Conservation (phyloP, 2,329 filamentous ascomycete species). For the Passalora sequoiae region DNA sequence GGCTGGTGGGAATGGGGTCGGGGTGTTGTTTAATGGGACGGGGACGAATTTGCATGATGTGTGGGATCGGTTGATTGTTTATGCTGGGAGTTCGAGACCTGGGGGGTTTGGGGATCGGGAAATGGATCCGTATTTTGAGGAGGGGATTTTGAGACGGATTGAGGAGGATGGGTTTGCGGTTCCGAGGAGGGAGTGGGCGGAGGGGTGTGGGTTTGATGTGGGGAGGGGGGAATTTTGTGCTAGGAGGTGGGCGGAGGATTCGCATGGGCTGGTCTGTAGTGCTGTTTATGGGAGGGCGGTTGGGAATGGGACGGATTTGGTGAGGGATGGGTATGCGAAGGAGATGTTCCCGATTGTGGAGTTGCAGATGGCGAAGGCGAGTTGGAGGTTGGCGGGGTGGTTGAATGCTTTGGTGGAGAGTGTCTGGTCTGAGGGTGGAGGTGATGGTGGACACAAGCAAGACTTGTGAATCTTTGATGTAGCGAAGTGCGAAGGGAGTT, state of each 20-base stretch:
- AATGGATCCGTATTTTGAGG: conserved; percentile 35
- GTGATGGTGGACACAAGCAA: too few relatives aligned
- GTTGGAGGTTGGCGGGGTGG: conserved; percentile 37
- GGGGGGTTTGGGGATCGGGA: conserved; percentile 33
- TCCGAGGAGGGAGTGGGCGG: conserved; percentile 34
- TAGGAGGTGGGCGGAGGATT: conserved; percentile 36
- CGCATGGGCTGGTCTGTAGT: conserved; percentile 38
- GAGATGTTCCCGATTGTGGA: conserved; percentile 39
- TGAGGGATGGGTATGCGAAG: conserved; percentile 35
- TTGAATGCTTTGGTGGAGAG: conserved; percentile 33
- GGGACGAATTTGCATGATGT: conserved; percentile 38
- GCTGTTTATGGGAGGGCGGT: conserved; percentile 34
- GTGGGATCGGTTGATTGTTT: conserved; percentile 39
- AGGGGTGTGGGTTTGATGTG: conserved; percentile 24
- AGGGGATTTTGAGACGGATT: conserved; percentile 34
- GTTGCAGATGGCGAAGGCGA: conserved; percentile 40
- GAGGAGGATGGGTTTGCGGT: conserved; percentile 34
- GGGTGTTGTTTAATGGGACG: conserved; percentile 34
- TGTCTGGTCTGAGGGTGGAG: too few relatives aligned
- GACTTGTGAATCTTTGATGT: too few relatives aligned
- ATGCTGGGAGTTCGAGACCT: conserved; percentile 34
- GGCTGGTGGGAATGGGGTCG: conserved; percentile 37
- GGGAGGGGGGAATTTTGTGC: conserved; percentile 28
- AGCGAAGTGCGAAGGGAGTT: too few relatives aligned
- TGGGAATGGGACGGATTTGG: conserved; percentile 33